phyloP scores from a whole-genome alignment of 179 eudicot species.

The Beta macrorhiza region DNA sequence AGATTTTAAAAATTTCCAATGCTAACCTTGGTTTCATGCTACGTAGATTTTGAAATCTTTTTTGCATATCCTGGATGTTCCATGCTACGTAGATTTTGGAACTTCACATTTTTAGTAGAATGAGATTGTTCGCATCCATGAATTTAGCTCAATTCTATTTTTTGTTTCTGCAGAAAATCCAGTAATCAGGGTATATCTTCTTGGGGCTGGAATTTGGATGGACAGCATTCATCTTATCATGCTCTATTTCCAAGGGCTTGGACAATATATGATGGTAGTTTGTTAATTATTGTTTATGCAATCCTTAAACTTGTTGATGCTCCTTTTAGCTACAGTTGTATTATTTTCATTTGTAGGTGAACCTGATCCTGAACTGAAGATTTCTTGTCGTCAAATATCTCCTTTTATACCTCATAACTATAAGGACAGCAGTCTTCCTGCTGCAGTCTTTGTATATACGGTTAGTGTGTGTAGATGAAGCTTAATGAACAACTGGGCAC shows the following conservation, averaged over 20 bases:
- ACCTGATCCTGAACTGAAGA: conserved; percentile 95
- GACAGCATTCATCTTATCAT: conserved; percentile 98
- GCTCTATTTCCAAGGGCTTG: conserved; percentile 97
- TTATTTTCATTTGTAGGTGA: conserved; percentile 52
- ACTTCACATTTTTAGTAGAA: background rate
- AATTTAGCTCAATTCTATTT: conserved; percentile 17
- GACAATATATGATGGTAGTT: conserved; percentile 93
- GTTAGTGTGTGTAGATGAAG: conserved; percentile 37
- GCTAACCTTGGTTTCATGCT: background rate
- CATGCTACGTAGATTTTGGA: background rate
- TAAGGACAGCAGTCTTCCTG: conserved; percentile 93
- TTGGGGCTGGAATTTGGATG: conserved; percentile 98
- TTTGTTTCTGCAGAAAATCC: conserved; percentile 54
- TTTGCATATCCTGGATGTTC: background rate
- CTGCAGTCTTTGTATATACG: conserved; percentile 93
- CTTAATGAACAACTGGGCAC: background rate
- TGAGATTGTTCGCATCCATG: background rate
- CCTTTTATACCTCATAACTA: conserved; percentile 97
- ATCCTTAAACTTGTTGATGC: background rate
- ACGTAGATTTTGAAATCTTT: background rate
- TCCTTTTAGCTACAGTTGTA: conserved; percentile 27
- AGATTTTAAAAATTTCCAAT: background rate
- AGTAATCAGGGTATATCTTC: conserved; percentile 84
- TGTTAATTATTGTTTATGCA: conserved; percentile 30
- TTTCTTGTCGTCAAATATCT: conserved; percentile 97